phyloP scores from a whole-genome alignment of 257 asterid genomes.

The Solanum sejunctum region DNA sequence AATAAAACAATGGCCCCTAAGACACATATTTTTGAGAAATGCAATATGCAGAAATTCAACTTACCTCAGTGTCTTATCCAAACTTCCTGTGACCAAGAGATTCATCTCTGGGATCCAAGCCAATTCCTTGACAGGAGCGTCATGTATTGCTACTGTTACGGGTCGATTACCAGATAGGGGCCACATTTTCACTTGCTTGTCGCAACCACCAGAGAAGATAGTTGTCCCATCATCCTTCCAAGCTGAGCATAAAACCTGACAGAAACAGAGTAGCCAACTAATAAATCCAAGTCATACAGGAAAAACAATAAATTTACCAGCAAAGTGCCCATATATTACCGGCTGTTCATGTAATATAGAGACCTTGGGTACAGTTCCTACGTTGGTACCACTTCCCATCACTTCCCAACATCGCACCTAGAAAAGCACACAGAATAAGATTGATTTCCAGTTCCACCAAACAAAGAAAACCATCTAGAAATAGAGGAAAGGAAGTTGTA shows the following conservation, averaged over 20 bases:
- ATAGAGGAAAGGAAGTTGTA: neutral
- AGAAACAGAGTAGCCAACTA: neutral
- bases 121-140: slow-evolving; percentile 83
- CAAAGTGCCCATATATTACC: slow-evolving; percentile 21
- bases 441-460: neutral
- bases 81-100: slow-evolving; percentile 82
- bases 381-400: slow-evolving; percentile 39
- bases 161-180: slow-evolving; percentile 74
- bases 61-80: slow-evolving; percentile 91
- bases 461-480: neutral
- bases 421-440: slow-evolving; percentile 1
- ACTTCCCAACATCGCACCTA: slow-evolving; percentile 99
- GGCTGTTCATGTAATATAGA: slow-evolving; percentile 84
- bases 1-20: neutral
- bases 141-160: slow-evolving; percentile 87
- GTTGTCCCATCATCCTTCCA: slow-evolving; percentile 99
- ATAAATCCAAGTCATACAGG: neutral
- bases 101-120: slow-evolving; percentile 94
- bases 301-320: neutral
- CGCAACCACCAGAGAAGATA: slow-evolving; percentile 98
- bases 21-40: neutral
- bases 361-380: slow-evolving; percentile 66
- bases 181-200: slow-evolving; percentile 99
- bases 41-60: neutral
- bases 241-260: slow-evolving; percentile 79